These are phyloP conservation scores for Trichoderma sp. DNA, from an alignment of 2,329 filamentous ascomycete genomes.

Conservation along the genomic window DNA sequence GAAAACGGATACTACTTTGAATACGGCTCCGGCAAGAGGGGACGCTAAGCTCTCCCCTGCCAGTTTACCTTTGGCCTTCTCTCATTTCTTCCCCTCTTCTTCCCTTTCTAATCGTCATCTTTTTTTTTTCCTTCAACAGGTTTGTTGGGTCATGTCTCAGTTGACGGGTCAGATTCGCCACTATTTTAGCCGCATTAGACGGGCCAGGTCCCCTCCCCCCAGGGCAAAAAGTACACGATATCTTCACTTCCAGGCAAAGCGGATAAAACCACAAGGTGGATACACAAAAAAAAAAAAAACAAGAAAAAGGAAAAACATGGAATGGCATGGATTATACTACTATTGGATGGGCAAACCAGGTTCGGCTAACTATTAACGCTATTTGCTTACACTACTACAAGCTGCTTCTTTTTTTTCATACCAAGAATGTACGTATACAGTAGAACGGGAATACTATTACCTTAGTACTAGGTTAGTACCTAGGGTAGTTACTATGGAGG, in stretches of 20 bases:
- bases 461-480: neutral
- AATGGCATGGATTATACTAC: neutral
- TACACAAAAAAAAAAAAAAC: neutral
- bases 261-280: neutral
- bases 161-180: neutral
- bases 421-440: neutral
- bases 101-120: neutral
- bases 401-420: neutral
- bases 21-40: neutral
- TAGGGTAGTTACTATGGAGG: neutral
- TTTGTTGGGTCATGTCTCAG: neutral
- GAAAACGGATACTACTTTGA: slow-evolving; percentile 24
- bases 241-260: neutral
- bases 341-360: neutral
- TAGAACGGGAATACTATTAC: neutral
- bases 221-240: neutral
- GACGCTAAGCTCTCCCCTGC: neutral
- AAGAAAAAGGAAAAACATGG: neutral
- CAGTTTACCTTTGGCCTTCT: neutral
- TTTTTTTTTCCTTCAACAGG: neutral
- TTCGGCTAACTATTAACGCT: slow-evolving; percentile 1
- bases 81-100: neutral
- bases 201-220: neutral
- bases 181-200: slow-evolving; percentile 1
- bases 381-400: neutral